These are phyloP conservation scores for Cucurbitaria berberidis DNA, from an alignment of 2,329 filamentous ascomycete genomes.

Conservation along the genomic window DNA sequence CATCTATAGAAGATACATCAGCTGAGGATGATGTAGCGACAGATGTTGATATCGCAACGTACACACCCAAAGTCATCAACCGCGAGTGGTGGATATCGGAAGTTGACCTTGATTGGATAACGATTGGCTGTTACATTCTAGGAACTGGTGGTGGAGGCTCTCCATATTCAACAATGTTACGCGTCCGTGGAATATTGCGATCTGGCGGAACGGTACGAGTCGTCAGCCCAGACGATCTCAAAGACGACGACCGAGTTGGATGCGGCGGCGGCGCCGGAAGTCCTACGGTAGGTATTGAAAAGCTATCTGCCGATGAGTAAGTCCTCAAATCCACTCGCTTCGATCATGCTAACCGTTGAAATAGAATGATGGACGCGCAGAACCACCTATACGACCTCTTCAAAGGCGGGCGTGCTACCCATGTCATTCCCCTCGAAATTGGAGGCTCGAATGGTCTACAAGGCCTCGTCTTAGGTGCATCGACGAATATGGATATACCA, in stretches of 20 bases:
- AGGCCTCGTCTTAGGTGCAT: constrained; percentile 47
- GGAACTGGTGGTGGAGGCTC: constrained; percentile 58
- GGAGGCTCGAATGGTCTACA: constrained; percentile 56
- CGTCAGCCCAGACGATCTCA: constrained; percentile 51
- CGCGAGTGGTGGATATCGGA: constrained; percentile 55
- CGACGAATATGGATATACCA: constrained; percentile 50
- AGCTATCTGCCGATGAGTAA: constrained; percentile 52
- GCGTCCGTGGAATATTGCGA: constrained; percentile 50
- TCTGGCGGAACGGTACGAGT: constrained; percentile 51
- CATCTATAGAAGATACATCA: constrained; percentile 21
- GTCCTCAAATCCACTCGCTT: constrained; percentile 1
- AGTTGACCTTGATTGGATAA: constrained; percentile 54
- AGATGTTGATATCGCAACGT: constrained; percentile 42
- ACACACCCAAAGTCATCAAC: constrained; percentile 49
- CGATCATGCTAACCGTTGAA: neutral
- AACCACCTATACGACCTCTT: constrained; percentile 43
- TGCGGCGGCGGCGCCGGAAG: constrained; percentile 55
- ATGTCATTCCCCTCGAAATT: constrained; percentile 53
- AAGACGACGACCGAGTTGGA: constrained; percentile 53
- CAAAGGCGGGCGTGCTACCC: constrained; percentile 41
- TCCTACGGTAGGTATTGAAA: constrained; percentile 53
- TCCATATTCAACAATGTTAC: constrained; percentile 54
- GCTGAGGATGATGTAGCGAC: constrained; percentile 21
- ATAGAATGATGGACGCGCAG: constrained; percentile 48
- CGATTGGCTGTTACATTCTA: constrained; percentile 57